Evolutionary conservation across 768 basidiomycete genomes (phyloP).

Genomic region (Cystobasidium ongulense): DNA sequence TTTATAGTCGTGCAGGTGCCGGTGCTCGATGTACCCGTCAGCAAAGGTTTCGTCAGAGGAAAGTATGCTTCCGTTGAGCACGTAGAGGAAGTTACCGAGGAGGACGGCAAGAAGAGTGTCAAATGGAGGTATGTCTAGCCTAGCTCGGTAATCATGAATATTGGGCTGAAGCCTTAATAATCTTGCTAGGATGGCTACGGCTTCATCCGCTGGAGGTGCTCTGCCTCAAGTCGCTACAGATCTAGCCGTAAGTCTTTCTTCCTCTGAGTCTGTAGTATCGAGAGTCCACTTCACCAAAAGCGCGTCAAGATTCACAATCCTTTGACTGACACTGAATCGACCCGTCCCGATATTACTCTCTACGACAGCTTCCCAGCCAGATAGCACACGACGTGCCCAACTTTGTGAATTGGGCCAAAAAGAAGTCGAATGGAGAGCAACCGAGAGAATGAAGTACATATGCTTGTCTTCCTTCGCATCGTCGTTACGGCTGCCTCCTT

Average conservation of each 20-base stretch:
- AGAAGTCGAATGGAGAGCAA: background rate
- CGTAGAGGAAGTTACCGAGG: slow-evolving; percentile 4
- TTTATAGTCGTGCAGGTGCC: slow-evolving; percentile 20
- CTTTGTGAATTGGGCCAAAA: slow-evolving; percentile 22
- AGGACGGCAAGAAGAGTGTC: background rate
- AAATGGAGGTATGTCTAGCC: slow-evolving; percentile 11
- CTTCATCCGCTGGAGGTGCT: slow-evolving; percentile 14
- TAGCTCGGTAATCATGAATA: background rate
- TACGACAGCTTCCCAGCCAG: slow-evolving; percentile 12
- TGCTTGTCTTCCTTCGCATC: background rate
- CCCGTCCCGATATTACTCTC: too few species aligned
- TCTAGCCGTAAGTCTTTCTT: background rate
- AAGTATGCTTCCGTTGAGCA: slow-evolving; percentile 18
- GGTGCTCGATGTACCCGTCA: slow-evolving; percentile 17
- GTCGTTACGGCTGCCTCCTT: background rate
- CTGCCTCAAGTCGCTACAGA: slow-evolving; percentile 20
- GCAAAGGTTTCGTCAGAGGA: slow-evolving; percentile 17
- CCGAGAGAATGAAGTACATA: background rate
- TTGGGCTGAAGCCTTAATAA: background rate
- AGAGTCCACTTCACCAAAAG: too few species aligned
- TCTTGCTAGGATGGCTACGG: slow-evolving; percentile 24
- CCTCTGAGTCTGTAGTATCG: background rate
- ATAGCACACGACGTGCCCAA: slow-evolving; percentile 28
- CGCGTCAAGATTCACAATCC: too few species aligned
- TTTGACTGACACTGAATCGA: background rate